Evolutionary conservation across 2,329 filamentous ascomycete species (phyloP), one percentile per base, ranked within the genome.

Genomic region (Penicillium italicum): DNA sequence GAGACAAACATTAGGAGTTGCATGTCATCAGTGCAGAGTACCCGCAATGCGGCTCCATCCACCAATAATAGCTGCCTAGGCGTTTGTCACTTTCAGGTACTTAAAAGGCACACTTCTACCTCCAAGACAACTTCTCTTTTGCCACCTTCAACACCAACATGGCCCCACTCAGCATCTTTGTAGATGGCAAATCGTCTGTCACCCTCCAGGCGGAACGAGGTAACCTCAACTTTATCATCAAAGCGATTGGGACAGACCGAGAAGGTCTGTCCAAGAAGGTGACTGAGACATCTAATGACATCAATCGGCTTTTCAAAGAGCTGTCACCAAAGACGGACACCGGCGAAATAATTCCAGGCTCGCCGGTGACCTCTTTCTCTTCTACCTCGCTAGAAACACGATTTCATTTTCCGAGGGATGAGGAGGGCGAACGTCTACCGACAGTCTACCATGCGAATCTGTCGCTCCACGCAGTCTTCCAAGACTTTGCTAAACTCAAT

Each of bases 361-460:
- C 65, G 3, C 58, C 66, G 3, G 59, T 69, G 6, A 62, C 63
- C 16, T 55, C 53, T 16, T 63, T 62, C 24, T 59, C 60, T 8
- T 58, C 56, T 3, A 61, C 55, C 1, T 42, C 49, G 26, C 50
- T 63, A 20, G 53, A 48, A 16, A 61, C 55, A 6, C 47, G 53
- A 42, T 45, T 45, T 41, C 22, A 45, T 4, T 34, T 14, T 5
- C 52, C 37, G 2, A 18, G 3, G 9, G 34, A 49, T 33, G n/a
- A n/a, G n/a, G n/a, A n/a, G n/a, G n/a, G n/a, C n/a, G n/a, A n/a
- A n/a, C n/a, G n/a, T n/a, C n/a, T n/a, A n/a, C n/a, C n/a, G n/a
- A n/a, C n/a, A n/a, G n/a, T n/a, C n/a, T n/a, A n/a, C n/a, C n/a
- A n/a, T n/a, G n/a, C n/a, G n/a, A n/a, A n/a, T n/a, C n/a, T n/a